Base-by-base conservation (phyloP, 2,329 filamentous ascomycete species). In the Diplodia seriata region DNA sequence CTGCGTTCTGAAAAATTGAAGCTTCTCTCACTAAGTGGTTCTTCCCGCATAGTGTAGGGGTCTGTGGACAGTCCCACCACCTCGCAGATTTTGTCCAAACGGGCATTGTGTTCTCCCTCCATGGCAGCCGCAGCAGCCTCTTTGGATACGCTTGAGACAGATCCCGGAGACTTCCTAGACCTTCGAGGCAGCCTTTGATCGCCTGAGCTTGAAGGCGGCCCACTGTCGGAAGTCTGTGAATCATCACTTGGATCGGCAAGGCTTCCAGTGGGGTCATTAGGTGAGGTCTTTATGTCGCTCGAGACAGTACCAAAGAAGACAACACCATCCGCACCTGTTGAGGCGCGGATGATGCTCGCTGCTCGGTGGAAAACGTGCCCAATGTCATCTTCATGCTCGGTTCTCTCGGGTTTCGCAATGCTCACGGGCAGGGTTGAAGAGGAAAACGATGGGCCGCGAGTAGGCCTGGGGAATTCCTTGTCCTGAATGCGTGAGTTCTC, bases 241-340 rank as follows among this genome's bases (percentile, higher is more conserved):
- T 75, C 73, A 66, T 76, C 74, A 40, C 74, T 75, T 47, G 72
- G 76, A 47, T 76, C 75, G 40, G 76, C 74, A 53, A 72, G 75
- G 49, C 72, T 74, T 9, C 59, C 65, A 11, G 65, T 49, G 8
- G 68, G 55, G 38, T 70, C 68, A n/a, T 70, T 69, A 26, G 71
- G 70, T 14, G 74, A 72, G 31, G 70, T 72, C 53, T 70, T 73
- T 56, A 77, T 74, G 29, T 73, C 70, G 59, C 74, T 73, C 14
- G 75, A 56, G 8, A 64, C 50, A 20, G 67, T 68, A 1, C 59
- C 76, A 1, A 78, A 70, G 18, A 78, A 76, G 2, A 78, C 36
- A 1, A 78, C 76, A 14, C 77, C 77, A 33, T 78, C 76, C 1
- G 77, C 62, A 33, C 74, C 71, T 49, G 76, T 77, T 2, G 76